phyloP scores from a whole-genome alignment of 116 monocot species.

The Iris pallida region DNA sequence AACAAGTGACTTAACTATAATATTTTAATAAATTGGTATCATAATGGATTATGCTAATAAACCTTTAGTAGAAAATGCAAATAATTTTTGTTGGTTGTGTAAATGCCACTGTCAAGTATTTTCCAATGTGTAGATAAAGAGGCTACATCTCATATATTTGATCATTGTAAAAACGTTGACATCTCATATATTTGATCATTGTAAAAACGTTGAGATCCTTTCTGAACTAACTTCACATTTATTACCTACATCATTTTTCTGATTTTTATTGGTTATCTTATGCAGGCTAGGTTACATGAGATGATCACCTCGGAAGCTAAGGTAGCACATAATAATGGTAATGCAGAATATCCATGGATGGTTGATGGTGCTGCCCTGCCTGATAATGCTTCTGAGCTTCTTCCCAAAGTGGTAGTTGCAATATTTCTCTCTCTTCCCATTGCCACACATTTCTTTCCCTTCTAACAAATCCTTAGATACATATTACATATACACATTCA shows the following conservation, averaged over 20 bases:
- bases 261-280: neutral
- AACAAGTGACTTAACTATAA: no score
- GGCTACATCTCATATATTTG: no score
- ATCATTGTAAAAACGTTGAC: no score
- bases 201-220: neutral
- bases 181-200: no score
- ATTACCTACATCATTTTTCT: neutral
- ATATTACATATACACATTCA: no score
- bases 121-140: no score
- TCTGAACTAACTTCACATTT: neutral
- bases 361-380: conserved; percentile 93
- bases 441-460: neutral
- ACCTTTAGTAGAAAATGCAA: no score
- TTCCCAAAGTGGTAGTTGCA: conserved; percentile 69
- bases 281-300: conserved; percentile 76
- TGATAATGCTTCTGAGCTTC: conserved; percentile 64
- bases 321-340: conserved; percentile 34
- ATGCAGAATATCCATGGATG: conserved; percentile 80
- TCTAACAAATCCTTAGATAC: no score
- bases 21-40: no score
- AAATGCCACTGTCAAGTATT: no score
- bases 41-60: no score
- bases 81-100: no score
- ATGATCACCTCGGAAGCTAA: conserved; percentile 57
- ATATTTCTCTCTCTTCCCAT: neutral